Percentiles rank a stretch among this genome's conserved stretches.
These are phyloP conservation scores for Macadamia tetraphylla DNA, from an alignment of 164 flowering plant genomes.

Conservation along the genomic window DNA sequence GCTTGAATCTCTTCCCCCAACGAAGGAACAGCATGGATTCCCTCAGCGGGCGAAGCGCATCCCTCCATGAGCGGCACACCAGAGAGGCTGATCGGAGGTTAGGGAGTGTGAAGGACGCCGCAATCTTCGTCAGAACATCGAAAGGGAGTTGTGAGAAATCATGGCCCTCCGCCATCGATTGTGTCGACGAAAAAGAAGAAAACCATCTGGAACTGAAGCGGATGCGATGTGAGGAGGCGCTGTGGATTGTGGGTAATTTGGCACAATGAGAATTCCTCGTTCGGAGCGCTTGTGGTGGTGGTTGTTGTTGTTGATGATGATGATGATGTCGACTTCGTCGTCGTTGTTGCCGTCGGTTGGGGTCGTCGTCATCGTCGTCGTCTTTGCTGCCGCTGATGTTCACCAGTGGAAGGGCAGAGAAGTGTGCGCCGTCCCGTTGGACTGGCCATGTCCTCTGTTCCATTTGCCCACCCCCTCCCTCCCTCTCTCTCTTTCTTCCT, in stretches of 20 bases:
- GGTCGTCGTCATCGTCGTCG: not conserved
- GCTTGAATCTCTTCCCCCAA: slow-evolving; percentile 90
- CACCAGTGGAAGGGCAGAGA: slow-evolving; percentile 9
- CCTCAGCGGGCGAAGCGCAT: slow-evolving; percentile 26
- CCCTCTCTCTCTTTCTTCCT: not conserved
- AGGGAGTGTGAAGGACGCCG: slow-evolving; percentile 49
- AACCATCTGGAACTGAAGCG: not conserved
- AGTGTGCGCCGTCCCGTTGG: slow-evolving; percentile 9
- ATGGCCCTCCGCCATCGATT: not conserved
- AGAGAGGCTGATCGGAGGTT: slow-evolving; percentile 38
- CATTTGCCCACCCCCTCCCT: not conserved
- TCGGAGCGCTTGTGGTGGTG: too few species aligned
- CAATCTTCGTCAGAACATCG: slow-evolving; percentile 54
- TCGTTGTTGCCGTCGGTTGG: not conserved
- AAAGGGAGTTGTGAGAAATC: slow-evolving; percentile 67
- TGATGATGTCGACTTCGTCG: too few species aligned
- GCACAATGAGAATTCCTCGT: not conserved
- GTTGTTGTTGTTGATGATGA: too few species aligned
- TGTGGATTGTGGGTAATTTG: not conserved
- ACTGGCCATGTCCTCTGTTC: slow-evolving; percentile 22
- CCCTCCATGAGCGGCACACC: too few species aligned
- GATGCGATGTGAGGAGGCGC: not conserved
- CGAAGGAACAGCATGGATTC: slow-evolving; percentile 73
- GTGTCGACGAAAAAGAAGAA: too few species aligned
- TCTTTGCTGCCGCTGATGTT: not conserved